Evolutionary conservation across 768 basidiomycete genomes (phyloP).

Genomic region (Auriscalpium vulgare): DNA sequence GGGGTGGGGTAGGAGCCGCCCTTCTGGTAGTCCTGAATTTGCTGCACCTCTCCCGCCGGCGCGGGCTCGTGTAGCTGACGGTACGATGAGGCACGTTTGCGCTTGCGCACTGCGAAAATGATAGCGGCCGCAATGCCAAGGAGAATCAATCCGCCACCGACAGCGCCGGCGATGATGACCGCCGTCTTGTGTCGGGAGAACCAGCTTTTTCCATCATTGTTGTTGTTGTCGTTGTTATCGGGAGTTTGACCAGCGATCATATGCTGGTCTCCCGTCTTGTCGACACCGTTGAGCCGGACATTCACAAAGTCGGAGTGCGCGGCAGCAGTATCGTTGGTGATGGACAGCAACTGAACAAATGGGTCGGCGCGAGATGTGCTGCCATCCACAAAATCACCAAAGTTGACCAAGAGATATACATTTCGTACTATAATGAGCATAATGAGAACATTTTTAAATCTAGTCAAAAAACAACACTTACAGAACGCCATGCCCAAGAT

Average conservation of each 20-base stretch:
- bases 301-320: constrained; percentile 29
- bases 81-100: not conserved
- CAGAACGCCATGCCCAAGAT: constrained; percentile 70
- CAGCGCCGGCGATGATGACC: not conserved
- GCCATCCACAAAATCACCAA: constrained; percentile 50
- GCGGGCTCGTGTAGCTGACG: constrained; percentile 3
- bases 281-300: constrained; percentile 21
- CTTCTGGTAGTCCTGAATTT: not conserved
- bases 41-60: constrained; percentile 1
- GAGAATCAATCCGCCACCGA: not conserved
- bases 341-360: constrained; percentile 55
- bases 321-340: constrained; percentile 38
- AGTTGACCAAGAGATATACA: constrained; percentile 55
- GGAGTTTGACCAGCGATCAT: too few relatives aligned
- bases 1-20: not conserved
- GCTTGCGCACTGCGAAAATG: not conserved
- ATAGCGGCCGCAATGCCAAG: not conserved
- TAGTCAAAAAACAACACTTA: constrained; percentile 25
- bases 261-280: too few relatives aligned
- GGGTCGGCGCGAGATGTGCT: constrained; percentile 32
- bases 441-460: not conserved
- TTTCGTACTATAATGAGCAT: constrained; percentile 46
- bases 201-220: too few relatives aligned
- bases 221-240: too few relatives aligned
- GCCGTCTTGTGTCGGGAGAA: not conserved